These are phyloP conservation scores for Pseudozyma hubeiensis DNA, from an alignment of 1,284 basidiomycete species.

Conservation along the genomic window DNA sequence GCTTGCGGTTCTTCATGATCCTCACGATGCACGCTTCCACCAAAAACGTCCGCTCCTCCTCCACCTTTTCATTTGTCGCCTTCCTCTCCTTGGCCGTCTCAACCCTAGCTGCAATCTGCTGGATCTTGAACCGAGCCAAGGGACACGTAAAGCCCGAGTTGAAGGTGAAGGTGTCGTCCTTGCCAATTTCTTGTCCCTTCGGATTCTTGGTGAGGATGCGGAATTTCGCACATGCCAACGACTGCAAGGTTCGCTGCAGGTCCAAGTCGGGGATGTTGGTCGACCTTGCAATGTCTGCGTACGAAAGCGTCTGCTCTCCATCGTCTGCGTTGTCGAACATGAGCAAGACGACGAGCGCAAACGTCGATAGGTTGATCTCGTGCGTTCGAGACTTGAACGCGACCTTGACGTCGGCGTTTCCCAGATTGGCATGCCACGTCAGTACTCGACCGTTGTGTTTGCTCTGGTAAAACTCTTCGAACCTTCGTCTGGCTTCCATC, in stretches of 20 bases:
- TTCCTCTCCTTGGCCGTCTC: constrained; percentile 88
- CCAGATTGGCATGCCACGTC: constrained; percentile 93
- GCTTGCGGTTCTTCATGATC: constrained; percentile 96
- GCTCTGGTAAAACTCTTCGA: constrained; percentile 89
- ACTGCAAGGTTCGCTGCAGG: constrained; percentile 90
- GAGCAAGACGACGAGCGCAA: constrained; percentile 86
- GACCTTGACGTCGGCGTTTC: constrained; percentile 88
- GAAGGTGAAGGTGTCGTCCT: constrained; percentile 87
- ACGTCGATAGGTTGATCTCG: constrained; percentile 93
- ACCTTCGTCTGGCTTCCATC: constrained; percentile 73
- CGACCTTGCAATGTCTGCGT: constrained; percentile 36
- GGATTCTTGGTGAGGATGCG: constrained; percentile 93
- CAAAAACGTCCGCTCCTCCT: constrained; percentile 90
- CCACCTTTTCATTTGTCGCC: constrained; percentile 89
- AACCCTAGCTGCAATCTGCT: constrained; percentile 85
- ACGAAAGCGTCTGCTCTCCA: constrained; percentile 30
- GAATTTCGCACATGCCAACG: constrained; percentile 95
- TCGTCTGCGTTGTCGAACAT: constrained; percentile 78
- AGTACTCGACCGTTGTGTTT: constrained; percentile 89
- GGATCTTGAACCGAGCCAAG: constrained; percentile 92
- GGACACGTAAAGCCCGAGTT: constrained; percentile 83
- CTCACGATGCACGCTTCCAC: constrained; percentile 91
- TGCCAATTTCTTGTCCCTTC: constrained; percentile 81
- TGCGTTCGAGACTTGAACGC: constrained; percentile 83
- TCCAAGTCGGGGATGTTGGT: constrained; percentile 78